phyloP scores from a whole-genome alignment of 331 rosid genomes.

The Malus hybrid region DNA sequence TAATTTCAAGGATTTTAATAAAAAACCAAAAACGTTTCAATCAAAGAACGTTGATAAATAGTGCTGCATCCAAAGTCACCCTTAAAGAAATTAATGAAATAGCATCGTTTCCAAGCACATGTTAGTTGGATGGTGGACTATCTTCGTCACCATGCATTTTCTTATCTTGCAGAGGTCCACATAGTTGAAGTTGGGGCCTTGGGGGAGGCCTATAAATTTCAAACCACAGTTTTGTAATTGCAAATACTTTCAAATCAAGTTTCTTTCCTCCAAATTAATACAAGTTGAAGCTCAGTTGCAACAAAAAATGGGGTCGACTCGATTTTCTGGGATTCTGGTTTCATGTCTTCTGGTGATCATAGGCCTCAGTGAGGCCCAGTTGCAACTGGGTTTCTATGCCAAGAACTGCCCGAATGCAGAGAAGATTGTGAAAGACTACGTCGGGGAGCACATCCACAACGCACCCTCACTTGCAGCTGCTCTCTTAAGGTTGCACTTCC shows the following conservation, averaged over 20 bases:
- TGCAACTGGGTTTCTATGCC: slow-evolving; percentile 47
- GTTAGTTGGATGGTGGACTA: slow-evolving; percentile 10
- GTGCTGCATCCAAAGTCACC: background rate
- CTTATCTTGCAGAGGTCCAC: slow-evolving; percentile 1
- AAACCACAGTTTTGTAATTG: no score
- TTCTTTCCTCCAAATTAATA: background rate
- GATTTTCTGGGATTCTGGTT: slow-evolving; percentile 9
- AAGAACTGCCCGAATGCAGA: slow-evolving; percentile 58
- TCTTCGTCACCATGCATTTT: background rate
- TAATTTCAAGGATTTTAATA: no score
- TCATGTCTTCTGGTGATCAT: slow-evolving; percentile 35
- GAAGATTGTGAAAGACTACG: slow-evolving; percentile 44
- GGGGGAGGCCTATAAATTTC: slow-evolving; percentile 13
- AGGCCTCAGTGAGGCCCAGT: slow-evolving; percentile 52
- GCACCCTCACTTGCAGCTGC: slow-evolving; percentile 82
- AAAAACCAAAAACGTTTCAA: no score
- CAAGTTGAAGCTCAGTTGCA: background rate
- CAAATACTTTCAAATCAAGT: no score
- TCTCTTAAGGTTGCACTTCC: slow-evolving; percentile 76
- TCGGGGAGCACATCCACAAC: slow-evolving; percentile 49
- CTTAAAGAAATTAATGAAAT: background rate
- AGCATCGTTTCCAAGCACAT: background rate
- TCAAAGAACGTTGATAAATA: no score
- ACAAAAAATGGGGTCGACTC: slow-evolving; percentile 32
- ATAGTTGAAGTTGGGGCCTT: background rate